These are phyloP conservation scores for Geosmithia putterillii DNA, from an alignment of 2,329 filamentous ascomycete species.

Conservation along the genomic window DNA sequence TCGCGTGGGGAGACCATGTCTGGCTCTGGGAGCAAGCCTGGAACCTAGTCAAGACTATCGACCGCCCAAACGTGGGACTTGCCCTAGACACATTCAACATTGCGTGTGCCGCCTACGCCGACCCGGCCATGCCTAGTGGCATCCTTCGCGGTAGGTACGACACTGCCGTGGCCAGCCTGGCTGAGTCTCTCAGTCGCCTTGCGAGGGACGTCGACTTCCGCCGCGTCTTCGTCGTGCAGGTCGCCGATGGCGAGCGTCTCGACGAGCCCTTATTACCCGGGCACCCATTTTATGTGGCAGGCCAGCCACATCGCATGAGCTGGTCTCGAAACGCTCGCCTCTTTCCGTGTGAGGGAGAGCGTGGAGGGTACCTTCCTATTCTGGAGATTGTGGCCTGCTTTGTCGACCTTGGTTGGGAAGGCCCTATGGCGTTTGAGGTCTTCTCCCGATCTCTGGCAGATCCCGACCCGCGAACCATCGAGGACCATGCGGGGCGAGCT, in stretches of 20 bases:
- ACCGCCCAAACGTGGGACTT: slow-evolving; percentile 61
- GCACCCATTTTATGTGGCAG: slow-evolving; percentile 8
- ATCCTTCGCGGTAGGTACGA: too few species aligned
- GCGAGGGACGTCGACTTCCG: slow-evolving; percentile 43
- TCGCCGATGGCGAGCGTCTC: slow-evolving; percentile 61
- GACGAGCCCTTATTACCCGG: slow-evolving; percentile 38
- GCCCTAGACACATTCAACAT: slow-evolving; percentile 75
- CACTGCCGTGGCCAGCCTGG: too few species aligned
- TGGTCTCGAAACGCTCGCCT: slow-evolving; percentile 3
- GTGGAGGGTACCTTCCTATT: background rate
- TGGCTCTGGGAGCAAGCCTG: slow-evolving; percentile 63
- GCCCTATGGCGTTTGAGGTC: too few species aligned
- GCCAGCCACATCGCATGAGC: slow-evolving; percentile 1
- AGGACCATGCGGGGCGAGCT: too few species aligned
- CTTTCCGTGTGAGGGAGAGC: background rate
- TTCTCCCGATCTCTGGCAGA: too few species aligned
- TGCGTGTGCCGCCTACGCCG: too few species aligned
- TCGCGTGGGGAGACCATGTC: slow-evolving; percentile 59
- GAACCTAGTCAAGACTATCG: slow-evolving; percentile 52
- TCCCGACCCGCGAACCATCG: too few species aligned
- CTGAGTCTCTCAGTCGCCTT: too few species aligned
- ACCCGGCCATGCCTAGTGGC: too few species aligned
- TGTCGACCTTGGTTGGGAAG: background rate
- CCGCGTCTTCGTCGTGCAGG: slow-evolving; percentile 65
- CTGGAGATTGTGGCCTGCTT: background rate